Conservation (phyloP, 2,329 filamentous ascomycete species). For the Aspergillus melleus region DNA sequence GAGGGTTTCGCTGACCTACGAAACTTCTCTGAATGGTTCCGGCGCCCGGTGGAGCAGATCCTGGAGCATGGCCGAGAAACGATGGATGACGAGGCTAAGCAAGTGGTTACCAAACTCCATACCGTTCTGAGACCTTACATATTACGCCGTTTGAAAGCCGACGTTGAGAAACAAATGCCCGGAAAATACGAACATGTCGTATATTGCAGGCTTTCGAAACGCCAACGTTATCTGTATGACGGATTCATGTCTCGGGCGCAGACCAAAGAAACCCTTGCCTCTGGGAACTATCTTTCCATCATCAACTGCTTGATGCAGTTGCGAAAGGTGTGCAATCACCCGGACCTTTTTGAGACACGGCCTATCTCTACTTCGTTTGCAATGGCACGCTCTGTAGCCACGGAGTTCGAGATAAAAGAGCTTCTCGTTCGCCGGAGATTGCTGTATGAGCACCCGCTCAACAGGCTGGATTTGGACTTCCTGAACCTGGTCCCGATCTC, state of each 20-base stretch:
- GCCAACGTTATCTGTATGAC: constrained; percentile 93
- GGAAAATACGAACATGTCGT: constrained; percentile 97
- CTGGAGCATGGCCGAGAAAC: constrained; percentile 90
- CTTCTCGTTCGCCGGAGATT: constrained; percentile 66
- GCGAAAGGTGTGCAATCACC: constrained; percentile 97
- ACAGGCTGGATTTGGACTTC: constrained; percentile 69
- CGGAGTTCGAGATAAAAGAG: constrained; percentile 73
- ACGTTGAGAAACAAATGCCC: constrained; percentile 99
- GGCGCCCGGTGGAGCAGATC: constrained; percentile 92
- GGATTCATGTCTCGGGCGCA: constrained; percentile 90
- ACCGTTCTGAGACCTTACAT: constrained; percentile 91
- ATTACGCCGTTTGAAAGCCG: constrained; percentile 84
- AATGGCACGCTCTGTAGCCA: constrained; percentile 75
- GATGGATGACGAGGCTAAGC: constrained; percentile 90
- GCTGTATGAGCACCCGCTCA: constrained; percentile 62
- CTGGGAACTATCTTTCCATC: constrained; percentile 94
- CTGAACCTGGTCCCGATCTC: constrained; percentile 75
- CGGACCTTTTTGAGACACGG: constrained; percentile 91
- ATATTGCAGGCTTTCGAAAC: constrained; percentile 90
- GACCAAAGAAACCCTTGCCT: constrained; percentile 82
- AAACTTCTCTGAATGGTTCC: constrained; percentile 95
- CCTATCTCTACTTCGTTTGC: constrained; percentile 97
- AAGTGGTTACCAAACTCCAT: constrained; percentile 89
- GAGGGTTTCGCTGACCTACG: constrained; percentile 92
- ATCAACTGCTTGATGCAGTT: constrained; percentile 98